These are phyloP conservation scores for Phytophthora cajani DNA, from an alignment of 352 stramenopile genomes.

Conservation along the genomic window DNA sequence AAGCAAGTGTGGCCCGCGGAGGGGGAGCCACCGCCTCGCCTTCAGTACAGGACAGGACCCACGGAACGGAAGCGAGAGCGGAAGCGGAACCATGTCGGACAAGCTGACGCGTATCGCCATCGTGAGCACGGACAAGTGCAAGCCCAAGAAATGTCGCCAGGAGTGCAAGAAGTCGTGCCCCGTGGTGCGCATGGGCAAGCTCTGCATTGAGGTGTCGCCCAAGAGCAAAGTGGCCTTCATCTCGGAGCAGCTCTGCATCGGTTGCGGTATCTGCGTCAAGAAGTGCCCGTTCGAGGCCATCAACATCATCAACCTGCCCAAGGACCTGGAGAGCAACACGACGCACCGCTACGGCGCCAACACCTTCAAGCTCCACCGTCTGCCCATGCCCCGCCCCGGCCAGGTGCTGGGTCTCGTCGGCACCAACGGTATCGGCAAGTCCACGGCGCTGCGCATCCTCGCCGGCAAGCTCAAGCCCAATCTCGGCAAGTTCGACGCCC, in stretches of 20 bases:
- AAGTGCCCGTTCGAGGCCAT: slow-evolving; percentile 99
- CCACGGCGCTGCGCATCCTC: slow-evolving; percentile 99
- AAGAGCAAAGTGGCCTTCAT: slow-evolving; percentile 99
- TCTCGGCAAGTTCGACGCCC: slow-evolving; percentile 95
- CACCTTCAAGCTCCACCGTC: slow-evolving; percentile 99
- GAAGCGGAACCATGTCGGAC: slow-evolving; percentile 70
- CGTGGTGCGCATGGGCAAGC: slow-evolving; percentile 98
- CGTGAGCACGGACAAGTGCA: slow-evolving; percentile 98
- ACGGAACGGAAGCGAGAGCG: slow-evolving; percentile 31
- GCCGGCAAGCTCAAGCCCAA: slow-evolving; percentile 99
- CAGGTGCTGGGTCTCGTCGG: slow-evolving; percentile 99
- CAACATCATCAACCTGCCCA: slow-evolving; percentile 99
- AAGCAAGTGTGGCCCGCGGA: slow-evolving; percentile 16
- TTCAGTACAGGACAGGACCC: slow-evolving; percentile 33
- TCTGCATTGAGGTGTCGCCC: slow-evolving; percentile 98
- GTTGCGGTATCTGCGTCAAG: slow-evolving; percentile 99
- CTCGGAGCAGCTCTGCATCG: slow-evolving; percentile 99
- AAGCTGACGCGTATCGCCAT: slow-evolving; percentile 98
- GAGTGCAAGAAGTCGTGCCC: slow-evolving; percentile 99
- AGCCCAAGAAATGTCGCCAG: slow-evolving; percentile 99
- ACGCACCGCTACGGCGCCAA: slow-evolving; percentile 99
- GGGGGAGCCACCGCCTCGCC: slow-evolving; percentile 17
- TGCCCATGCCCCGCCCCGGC: slow-evolving; percentile 98
- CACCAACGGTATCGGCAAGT: slow-evolving; percentile 99
- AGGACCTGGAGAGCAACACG: slow-evolving; percentile 98